These are phyloP conservation scores for Saccharomycopsis babjevae DNA, from an alignment of 805 yeast genomes.

Conservation along the genomic window DNA sequence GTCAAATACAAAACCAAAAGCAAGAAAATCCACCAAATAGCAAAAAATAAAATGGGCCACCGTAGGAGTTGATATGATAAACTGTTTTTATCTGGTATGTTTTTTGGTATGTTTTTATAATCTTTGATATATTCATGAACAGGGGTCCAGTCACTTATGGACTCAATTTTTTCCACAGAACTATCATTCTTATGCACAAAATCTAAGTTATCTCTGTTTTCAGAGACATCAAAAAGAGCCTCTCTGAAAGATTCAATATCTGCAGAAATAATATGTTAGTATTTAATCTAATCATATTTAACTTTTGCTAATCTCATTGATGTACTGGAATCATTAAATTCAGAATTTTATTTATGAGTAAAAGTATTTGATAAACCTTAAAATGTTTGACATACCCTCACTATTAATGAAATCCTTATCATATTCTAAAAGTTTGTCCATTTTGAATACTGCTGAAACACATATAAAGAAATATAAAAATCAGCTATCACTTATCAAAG, in stretches of 20 bases:
- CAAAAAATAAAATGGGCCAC: constrained; percentile 52
- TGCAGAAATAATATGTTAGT: constrained; percentile 5
- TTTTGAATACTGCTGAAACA: not conserved
- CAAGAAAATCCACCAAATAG: constrained; percentile 43
- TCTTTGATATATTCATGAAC: constrained; percentile 24
- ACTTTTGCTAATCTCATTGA: not conserved
- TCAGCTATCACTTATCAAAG: too few species aligned
- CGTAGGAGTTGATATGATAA: constrained; percentile 41
- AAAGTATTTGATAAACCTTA: constrained; percentile 16
- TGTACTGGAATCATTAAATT: not conserved
- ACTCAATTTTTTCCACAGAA: constrained; percentile 29
- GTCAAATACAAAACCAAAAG: constrained; percentile 40
- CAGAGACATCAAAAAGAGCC: constrained; percentile 29
- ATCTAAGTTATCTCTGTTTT: constrained; percentile 14
- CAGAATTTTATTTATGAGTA: not conserved
- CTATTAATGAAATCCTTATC: constrained; percentile 26
- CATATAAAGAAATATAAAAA: too few species aligned
- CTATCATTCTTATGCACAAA: constrained; percentile 10
- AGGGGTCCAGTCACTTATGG: constrained; percentile 40
- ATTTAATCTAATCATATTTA: not conserved
- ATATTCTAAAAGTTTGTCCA: constrained; percentile 11
- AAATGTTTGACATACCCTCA: constrained; percentile 23
- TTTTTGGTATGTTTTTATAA: constrained; percentile 18
- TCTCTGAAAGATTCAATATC: constrained; percentile 30
- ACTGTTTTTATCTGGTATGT: constrained; percentile 22